phyloP scores from a whole-genome alignment of 805 yeast species.

The Sporopachydermia quercuum region DNA sequence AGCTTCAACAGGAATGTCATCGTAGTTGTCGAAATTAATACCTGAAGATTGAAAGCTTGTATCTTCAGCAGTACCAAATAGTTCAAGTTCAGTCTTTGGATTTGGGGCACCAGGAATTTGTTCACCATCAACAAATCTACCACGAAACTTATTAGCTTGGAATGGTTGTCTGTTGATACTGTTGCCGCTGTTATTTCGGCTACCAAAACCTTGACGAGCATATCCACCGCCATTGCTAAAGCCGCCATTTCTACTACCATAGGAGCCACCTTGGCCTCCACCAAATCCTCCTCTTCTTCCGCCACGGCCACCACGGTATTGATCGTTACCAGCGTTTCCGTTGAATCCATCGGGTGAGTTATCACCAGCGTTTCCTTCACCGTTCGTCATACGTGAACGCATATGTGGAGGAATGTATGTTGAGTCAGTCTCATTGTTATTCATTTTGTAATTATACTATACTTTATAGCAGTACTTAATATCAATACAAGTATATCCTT shows the following conservation, averaged over 20 bases:
- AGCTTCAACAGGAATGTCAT: slow-evolving; percentile 97
- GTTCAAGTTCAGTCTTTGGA: slow-evolving; percentile 55
- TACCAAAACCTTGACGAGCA: slow-evolving; percentile 17
- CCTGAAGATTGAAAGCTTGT: slow-evolving; percentile 75
- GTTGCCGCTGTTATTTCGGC: slow-evolving; percentile 18
- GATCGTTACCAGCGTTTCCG: slow-evolving; percentile 10
- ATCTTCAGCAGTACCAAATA: slow-evolving; percentile 73
- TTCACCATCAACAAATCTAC: slow-evolving; percentile 75
- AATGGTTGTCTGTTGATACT: slow-evolving; percentile 10
- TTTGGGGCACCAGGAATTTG: slow-evolving; percentile 73
- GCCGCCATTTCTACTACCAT: slow-evolving; percentile 18
- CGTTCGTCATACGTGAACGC: slow-evolving; percentile 17
- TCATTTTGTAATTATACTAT: too few relatives aligned
- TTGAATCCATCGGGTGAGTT: slow-evolving; percentile 8
- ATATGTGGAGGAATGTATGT: slow-evolving; percentile 36
- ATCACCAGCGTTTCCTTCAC: slow-evolving; percentile 6
- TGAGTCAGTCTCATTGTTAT: background rate
- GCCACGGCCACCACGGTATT: slow-evolving; percentile 12
- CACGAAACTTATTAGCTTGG: slow-evolving; percentile 40
- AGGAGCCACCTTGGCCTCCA: slow-evolving; percentile 17
- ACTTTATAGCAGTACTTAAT: too few relatives aligned
- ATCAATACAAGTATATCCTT: too few relatives aligned
- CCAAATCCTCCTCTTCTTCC: slow-evolving; percentile 18
- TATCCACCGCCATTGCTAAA: slow-evolving; percentile 17
- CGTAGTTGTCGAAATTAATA: slow-evolving; percentile 96